phyloP scores from a whole-genome alignment of 257 asterid genomes.

The Nicotiana otophora region DNA sequence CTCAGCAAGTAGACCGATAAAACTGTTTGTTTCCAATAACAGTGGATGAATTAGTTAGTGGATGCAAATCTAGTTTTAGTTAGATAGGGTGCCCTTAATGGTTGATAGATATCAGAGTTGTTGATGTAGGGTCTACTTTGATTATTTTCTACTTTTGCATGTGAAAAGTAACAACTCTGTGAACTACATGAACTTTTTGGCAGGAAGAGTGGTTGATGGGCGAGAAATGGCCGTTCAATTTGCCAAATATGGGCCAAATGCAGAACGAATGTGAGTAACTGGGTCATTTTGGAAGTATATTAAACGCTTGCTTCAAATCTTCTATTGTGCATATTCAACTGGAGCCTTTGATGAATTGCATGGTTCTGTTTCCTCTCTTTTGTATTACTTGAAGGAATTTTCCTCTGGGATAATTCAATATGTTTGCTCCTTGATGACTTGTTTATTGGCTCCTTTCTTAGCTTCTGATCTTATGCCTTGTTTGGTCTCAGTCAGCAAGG shows the following conservation, averaged over 20 bases:
- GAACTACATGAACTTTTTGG: background rate
- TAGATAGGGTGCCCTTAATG: background rate
- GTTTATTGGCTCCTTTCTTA: background rate
- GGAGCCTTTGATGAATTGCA: background rate
- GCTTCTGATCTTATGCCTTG: background rate
- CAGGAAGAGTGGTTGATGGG: constrained; percentile 91
- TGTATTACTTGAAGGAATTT: background rate
- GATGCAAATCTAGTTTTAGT: background rate
- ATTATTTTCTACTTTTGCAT: background rate
- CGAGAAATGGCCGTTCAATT: constrained; percentile 97
- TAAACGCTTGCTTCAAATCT: background rate
- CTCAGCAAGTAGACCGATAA: background rate
- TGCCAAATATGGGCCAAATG: constrained; percentile 97
- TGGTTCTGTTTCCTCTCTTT: background rate
- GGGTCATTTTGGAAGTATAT: background rate
- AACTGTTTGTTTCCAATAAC: background rate
- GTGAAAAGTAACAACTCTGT: background rate
- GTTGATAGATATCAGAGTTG: background rate
- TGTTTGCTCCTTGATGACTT: background rate
- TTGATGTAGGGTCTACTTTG: background rate
- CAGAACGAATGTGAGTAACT: constrained; percentile 75
- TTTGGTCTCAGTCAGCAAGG: constrained; percentile 58
- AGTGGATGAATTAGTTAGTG: background rate
- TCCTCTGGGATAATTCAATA: background rate
- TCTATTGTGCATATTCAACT: background rate